A percentile compares a stretch with the other conserved stretches of the same genome.
Evolutionary conservation across 2,329 filamentous ascomycete species (phyloP).

Genomic region (Nigrospora sphaerica): DNA sequence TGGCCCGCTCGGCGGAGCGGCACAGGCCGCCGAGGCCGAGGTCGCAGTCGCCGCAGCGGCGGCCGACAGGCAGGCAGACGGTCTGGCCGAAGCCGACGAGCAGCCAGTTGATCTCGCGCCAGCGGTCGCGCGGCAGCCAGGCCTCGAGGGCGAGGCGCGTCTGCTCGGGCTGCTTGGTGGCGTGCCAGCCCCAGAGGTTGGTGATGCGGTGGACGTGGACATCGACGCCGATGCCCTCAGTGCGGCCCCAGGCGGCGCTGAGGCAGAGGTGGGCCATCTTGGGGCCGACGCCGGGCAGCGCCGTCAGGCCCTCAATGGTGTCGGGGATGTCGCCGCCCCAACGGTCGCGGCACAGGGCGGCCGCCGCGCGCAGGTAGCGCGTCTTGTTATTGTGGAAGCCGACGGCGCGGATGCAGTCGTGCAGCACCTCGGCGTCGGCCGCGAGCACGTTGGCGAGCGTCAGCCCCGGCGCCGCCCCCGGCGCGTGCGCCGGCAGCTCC

Average conservation of each 20-base stretch:
- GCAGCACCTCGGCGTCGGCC: slow-evolving; percentile 57
- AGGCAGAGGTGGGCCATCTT: slow-evolving; percentile 94
- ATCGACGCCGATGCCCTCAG: slow-evolving; percentile 81
- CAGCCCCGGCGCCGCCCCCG: slow-evolving; percentile 44
- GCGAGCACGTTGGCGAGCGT: slow-evolving; percentile 72
- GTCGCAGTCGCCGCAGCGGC: slow-evolving; percentile 79
- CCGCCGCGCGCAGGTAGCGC: slow-evolving; percentile 69
- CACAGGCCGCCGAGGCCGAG: slow-evolving; percentile 72
- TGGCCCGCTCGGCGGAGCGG: slow-evolving; percentile 59
- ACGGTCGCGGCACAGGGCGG: slow-evolving; percentile 63
- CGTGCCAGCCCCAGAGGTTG: slow-evolving; percentile 89
- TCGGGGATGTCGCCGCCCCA: slow-evolving; percentile 73
- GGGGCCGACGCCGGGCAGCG: slow-evolving; percentile 79
- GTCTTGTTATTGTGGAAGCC: slow-evolving; percentile 97
- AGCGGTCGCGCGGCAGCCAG: slow-evolving; percentile 78
- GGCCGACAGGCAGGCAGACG: slow-evolving; percentile 72
- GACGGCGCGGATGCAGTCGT: slow-evolving; percentile 73
- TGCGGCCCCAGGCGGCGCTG: slow-evolving; percentile 58
- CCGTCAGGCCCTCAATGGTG: slow-evolving; percentile 66
- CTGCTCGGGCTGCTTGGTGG: slow-evolving; percentile 73
- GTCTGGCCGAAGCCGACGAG: slow-evolving; percentile 85
- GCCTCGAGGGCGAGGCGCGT: slow-evolving; percentile 68
- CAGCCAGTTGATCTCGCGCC: slow-evolving; percentile 88
- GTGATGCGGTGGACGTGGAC: slow-evolving; percentile 94
- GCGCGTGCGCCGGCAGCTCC: slow-evolving; percentile 51